These are phyloP conservation scores for Mortierella sp. DNA, from an alignment of 371 early-diverging fungal species.

Conservation along the genomic window DNA sequence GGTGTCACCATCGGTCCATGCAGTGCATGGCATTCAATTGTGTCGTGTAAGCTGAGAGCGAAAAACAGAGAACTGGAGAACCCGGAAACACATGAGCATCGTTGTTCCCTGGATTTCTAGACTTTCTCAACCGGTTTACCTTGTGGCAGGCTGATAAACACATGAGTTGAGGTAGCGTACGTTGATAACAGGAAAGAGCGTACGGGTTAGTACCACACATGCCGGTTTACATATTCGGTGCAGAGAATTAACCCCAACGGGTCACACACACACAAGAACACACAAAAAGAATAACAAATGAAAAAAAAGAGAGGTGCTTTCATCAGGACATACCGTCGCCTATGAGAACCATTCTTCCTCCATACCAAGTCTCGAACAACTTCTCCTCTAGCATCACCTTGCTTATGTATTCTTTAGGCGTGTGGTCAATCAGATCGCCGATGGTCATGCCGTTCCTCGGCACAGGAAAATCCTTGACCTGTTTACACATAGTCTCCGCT, in stretches of 20 bases:
- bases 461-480: slow-evolving; percentile 15
- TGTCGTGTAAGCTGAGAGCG: too few relatives aligned
- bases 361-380: slow-evolving; percentile 29
- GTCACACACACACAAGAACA: not conserved
- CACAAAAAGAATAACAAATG: not conserved
- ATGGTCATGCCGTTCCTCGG: slow-evolving; percentile 9
- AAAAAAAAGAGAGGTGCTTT: not conserved
- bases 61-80: too few relatives aligned
- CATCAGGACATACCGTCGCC: slow-evolving; percentile 35
- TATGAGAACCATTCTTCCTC: slow-evolving; percentile 8
- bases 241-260: too few relatives aligned
- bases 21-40: too few relatives aligned
- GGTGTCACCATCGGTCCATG: too few relatives aligned
- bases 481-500: slow-evolving; percentile 13
- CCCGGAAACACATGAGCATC: too few relatives aligned
- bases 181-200: not conserved
- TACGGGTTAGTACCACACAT: too few relatives aligned
- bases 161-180: not conserved
- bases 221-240: too few relatives aligned
- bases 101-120: not conserved
- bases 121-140: not conserved
- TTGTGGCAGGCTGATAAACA: slow-evolving; percentile 3
- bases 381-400: slow-evolving; percentile 32
- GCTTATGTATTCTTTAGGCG: slow-evolving; percentile 5
- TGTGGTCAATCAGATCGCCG: slow-evolving; percentile 21